Evolutionary conservation across 371 early-diverging fungal species (phyloP), one percentile per base, ranked within the genome.

Genomic region (Blastocladiella emersonii): DNA sequence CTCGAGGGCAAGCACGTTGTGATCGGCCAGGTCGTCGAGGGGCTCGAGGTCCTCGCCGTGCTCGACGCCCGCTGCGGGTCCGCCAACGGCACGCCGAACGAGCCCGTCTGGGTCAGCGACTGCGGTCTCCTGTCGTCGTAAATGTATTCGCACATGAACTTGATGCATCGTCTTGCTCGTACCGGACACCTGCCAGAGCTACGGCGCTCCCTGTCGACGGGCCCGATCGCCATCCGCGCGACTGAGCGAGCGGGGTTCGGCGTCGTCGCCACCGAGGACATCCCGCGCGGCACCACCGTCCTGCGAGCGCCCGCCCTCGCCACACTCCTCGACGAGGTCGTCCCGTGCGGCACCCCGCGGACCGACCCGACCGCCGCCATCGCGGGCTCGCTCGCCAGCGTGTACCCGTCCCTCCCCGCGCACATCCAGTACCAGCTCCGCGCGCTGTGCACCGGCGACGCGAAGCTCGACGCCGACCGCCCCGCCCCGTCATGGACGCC

Each of bases 1-100:
- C 72, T 89, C 64, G 80, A 85, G 66, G 86, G 87, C 7, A 83
- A 79, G 65, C 87, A 92, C 73, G 88, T 89, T 0, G 86, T 88
- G 23, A 88, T 92, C 76, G 92, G 90, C 32, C 72, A 82, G 57
- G 81, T 88, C 2, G 64, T 73, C 4, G 74, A 84, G 34, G 80
- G 71, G 27, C 1, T 59, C 35, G 59, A 32, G 12, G 59, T 59
- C 15, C 35, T 59, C 21, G 35, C 10, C 6, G 4, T 6, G 1
- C 19, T 59, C 13, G 43, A 59, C 23, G 59, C 59, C 1, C n/a
- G 7, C 12, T n/a, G n/a, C n/a, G 59, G 39, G 35, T 37, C 39
- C n/a, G 59, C 37, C 10, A 27, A 6, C 1, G 59, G 43, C 39
- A 30, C 12, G 8, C 59, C 59, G 7, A 17, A 8, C 1, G 8